Base-by-base conservation (phyloP, 2,329 filamentous ascomycete genomes). In the Ascosphaera acerosa region DNA sequence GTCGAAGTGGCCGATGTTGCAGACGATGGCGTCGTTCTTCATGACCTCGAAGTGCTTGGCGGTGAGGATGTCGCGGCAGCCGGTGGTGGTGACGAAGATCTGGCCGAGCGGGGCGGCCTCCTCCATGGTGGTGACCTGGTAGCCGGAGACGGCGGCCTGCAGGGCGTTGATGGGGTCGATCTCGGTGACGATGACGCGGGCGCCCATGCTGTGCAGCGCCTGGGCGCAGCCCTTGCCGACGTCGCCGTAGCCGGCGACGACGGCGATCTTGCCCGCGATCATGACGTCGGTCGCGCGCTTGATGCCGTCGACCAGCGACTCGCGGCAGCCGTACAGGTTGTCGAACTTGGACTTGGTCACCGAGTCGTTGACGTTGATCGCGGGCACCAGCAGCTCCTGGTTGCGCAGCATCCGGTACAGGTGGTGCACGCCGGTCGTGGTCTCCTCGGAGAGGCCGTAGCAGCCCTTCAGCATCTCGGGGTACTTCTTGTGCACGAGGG, bases 271-370 rank as follows among this genome's bases (percentile, higher is more conserved):
- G 58, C 87, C 87, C 52, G 87, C 87, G 66, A 94, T 84, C 87
- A 97, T 97, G 60, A 94, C 87, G 65, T 97, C 84, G 58, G 87
- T 97, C 48, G 87, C 84, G 64, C 84, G 84, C 77, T 94, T 97
- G 73, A 97, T 94, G 57, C 87, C 87, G 58, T 97, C 87, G 50
- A 97, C 73, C 48, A 97, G 76, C 41, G 84, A 92, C 66, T 94
- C 87, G 55, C 81, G 75, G 80, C 87, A 94, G 53, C 87, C 84
- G 70, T 94, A 97, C 43, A 94, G 64, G 74, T 97, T 97, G 71
- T 94, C 87, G 57, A 97, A 97, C 71, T 97, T 97, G 62, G 81
- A 91, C 75, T 94, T 97, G 60, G 87, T 97, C 54, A 97, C 84
- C 36, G 76, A 82, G 72, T 97, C 84, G 66, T 97, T 94, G 68